Conservation (phyloP, 495 filamentous ascomycete genomes). For the Penicillium robsamsonii region DNA sequence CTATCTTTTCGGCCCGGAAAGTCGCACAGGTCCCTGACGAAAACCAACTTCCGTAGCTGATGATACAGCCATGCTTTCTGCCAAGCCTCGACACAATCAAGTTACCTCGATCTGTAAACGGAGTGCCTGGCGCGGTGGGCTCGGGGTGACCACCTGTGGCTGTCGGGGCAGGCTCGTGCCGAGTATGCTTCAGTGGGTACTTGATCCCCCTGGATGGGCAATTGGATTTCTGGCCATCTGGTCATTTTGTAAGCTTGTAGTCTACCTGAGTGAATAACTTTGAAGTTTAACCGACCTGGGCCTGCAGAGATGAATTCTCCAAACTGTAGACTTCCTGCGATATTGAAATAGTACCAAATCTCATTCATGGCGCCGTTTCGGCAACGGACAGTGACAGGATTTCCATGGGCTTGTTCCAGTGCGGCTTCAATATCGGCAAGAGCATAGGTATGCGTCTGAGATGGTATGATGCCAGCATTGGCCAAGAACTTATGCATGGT, state of each 20-base stretch:
- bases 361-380: slow-evolving; percentile 60
- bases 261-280: neutral
- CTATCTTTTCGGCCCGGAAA: slow-evolving; percentile 52
- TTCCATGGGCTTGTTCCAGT: slow-evolving; percentile 61
- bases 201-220: slow-evolving; percentile 61
- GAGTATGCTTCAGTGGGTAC: slow-evolving; percentile 63
- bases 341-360: slow-evolving; percentile 83
- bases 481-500: slow-evolving; percentile 37
- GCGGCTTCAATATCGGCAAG: slow-evolving; percentile 60
- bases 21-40: slow-evolving; percentile 67
- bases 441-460: slow-evolving; percentile 53
- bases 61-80: slow-evolving; percentile 62
- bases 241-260: neutral
- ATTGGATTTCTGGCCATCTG: slow-evolving; percentile 60
- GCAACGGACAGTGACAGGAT: slow-evolving; percentile 69
- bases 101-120: slow-evolving; percentile 57
- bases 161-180: slow-evolving; percentile 37
- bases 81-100: slow-evolving; percentile 55
- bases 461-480: slow-evolving; percentile 49
- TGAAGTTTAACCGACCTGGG: slow-evolving; percentile 44
- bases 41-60: slow-evolving; percentile 69
- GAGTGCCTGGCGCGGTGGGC: slow-evolving; percentile 42
- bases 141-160: slow-evolving; percentile 27
- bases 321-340: slow-evolving; percentile 71
- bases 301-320: slow-evolving; percentile 68